Evolutionary conservation across 2,329 filamentous ascomycete genomes (phyloP).

Genomic region (Aspergillus unguis): DNA sequence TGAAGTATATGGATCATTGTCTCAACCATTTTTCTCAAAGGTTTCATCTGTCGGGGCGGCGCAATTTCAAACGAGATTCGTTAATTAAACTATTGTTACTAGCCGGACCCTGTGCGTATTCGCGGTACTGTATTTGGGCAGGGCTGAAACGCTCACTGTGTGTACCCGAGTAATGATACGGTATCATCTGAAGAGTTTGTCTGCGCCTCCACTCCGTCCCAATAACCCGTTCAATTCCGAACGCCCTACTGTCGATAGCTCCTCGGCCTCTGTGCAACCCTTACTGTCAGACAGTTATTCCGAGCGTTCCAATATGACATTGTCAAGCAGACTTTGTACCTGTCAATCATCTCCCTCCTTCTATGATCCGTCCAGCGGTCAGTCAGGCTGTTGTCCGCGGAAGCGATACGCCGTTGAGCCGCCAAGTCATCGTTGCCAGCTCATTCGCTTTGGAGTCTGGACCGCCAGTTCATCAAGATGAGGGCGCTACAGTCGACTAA

Average conservation of each 20-base stretch:
- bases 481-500: background rate
- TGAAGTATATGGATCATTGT: background rate
- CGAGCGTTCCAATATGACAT: background rate
- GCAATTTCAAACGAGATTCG: background rate
- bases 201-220: background rate
- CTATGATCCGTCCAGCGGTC: background rate
- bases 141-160: background rate
- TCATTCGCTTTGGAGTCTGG: background rate
- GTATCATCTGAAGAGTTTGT: background rate
- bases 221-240: too few relatives aligned
- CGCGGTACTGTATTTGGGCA: background rate
- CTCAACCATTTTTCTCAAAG: constrained; percentile 2
- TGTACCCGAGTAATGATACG: background rate
- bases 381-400: background rate
- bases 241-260: background rate
- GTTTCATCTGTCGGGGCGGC: background rate
- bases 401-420: background rate
- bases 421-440: background rate
- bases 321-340: constrained; percentile 1
- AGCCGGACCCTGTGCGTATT: background rate
- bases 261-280: background rate
- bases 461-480: background rate
- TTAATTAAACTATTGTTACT: constrained; percentile 4
- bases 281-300: background rate
- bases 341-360: background rate